A percentile compares a stretch with the other conserved stretches of the same genome.
These are phyloP conservation scores for Glarea lozoyensis DNA, from an alignment of 495 filamentous ascomycete genomes.

Conservation along the genomic window DNA sequence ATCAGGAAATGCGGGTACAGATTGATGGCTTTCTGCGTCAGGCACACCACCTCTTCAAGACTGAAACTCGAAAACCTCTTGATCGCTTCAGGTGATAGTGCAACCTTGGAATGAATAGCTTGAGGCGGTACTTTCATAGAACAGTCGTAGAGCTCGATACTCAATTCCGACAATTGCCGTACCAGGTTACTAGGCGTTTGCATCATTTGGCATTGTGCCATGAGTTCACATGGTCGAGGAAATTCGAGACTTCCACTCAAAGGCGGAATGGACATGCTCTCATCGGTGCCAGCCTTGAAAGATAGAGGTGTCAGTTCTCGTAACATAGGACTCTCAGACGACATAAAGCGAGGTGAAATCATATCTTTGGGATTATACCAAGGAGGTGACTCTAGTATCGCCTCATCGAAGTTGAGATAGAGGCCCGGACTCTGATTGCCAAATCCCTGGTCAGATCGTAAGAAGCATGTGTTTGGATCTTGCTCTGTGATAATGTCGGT, in stretches of 20 bases:
- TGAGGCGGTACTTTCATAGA: slow-evolving; percentile 6
- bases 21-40: slow-evolving; percentile 25
- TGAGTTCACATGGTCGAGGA: no score
- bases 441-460: no score
- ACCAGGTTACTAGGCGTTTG: slow-evolving; percentile 1
- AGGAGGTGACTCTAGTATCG: not conserved
- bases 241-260: no score
- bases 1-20: slow-evolving; percentile 20
- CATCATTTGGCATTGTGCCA: not conserved
- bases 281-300: not conserved
- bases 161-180: slow-evolving; percentile 9
- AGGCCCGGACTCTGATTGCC: no score
- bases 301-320: not conserved
- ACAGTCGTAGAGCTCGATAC: slow-evolving; percentile 11
- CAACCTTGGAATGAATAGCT: slow-evolving; percentile 6
- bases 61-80: not conserved
- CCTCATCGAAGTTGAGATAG: not conserved
- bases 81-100: not conserved
- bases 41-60: slow-evolving; percentile 15
- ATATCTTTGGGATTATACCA: not conserved
- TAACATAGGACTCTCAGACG: not conserved
- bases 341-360: not conserved
- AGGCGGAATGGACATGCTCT: not conserved
- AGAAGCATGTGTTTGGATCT: no score
- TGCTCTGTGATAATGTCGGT: no score